Evolutionary conservation across 352 stramenopile genomes (phyloP).

Genomic region (Aphanomyces stellatus): DNA sequence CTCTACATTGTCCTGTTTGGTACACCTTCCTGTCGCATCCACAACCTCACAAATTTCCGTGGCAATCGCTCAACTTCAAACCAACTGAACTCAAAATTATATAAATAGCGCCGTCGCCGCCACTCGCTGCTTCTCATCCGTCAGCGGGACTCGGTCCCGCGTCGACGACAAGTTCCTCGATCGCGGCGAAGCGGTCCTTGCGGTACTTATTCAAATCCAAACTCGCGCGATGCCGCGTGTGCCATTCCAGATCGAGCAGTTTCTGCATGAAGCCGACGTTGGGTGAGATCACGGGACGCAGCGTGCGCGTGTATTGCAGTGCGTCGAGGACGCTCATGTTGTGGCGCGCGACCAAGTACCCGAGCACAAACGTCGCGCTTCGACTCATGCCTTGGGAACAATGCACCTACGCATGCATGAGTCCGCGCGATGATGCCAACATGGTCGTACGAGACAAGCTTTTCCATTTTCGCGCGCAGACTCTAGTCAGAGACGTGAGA

Average conservation of each 20-base stretch:
- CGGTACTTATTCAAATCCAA: slow-evolving; percentile 20
- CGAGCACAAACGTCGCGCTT: slow-evolving; percentile 56
- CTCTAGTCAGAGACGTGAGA: slow-evolving; percentile 22
- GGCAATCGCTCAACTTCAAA: background rate
- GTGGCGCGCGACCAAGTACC: slow-evolving; percentile 42
- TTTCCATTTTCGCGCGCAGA: background rate
- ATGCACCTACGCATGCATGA: slow-evolving; percentile 31
- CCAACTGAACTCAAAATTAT: background rate
- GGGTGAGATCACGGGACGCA: slow-evolving; percentile 47
- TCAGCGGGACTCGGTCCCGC: background rate
- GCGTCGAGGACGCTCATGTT: slow-evolving; percentile 33
- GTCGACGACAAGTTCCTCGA: background rate
- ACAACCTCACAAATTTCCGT: too few relatives aligned
- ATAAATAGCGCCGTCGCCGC: background rate
- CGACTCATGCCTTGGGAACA: slow-evolving; percentile 64
- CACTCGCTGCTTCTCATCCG: background rate
- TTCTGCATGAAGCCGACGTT: slow-evolving; percentile 59
- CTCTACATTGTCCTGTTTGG: too few relatives aligned
- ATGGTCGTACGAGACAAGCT: slow-evolving; percentile 22
- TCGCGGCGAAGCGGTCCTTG: slow-evolving; percentile 19
- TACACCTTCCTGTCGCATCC: too few relatives aligned
- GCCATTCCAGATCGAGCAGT: slow-evolving; percentile 33
- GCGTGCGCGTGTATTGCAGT: slow-evolving; percentile 30
- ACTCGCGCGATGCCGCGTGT: slow-evolving; percentile 7
- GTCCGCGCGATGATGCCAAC: background rate